phyloP scores from a whole-genome alignment of 2,329 filamentous ascomycete species.

The Dothistroma septosporum region DNA sequence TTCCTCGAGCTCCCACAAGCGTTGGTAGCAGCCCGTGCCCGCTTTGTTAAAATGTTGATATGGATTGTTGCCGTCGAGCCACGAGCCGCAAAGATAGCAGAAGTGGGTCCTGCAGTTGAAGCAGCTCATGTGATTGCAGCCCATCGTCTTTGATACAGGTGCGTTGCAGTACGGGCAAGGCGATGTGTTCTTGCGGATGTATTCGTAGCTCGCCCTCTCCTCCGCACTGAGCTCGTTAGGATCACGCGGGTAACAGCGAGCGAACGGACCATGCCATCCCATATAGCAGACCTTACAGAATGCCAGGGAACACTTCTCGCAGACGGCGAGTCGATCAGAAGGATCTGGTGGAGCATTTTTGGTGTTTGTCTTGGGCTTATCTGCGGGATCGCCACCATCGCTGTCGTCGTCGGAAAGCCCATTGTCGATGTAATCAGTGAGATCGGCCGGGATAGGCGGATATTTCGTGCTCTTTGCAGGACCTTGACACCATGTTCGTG shows the following conservation, averaged over 20 bases:
- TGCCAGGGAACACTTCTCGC: conserved; percentile 82
- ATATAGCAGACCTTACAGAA: conserved; percentile 74
- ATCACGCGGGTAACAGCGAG: conserved; percentile 64
- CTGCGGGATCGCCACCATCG: conserved; percentile 11
- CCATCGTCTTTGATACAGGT: conserved; percentile 82
- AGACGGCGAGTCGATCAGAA: conserved; percentile 69
- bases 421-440: conserved; percentile 38
- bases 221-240: conserved; percentile 72
- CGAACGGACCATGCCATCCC: conserved; percentile 91
- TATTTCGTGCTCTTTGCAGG: conserved; percentile 62
- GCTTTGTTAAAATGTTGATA: conserved; percentile 83
- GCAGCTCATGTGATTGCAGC: conserved; percentile 97
- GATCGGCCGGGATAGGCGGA: conserved; percentile 43
- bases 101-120: conserved; percentile 87
- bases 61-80: conserved; percentile 74
- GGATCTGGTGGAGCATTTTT: conserved; percentile 25
- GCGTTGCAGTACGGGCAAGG: conserved; percentile 84
- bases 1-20: conserved; percentile 83
- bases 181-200: conserved; percentile 74
- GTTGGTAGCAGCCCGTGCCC: conserved; percentile 68
- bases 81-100: conserved; percentile 89
- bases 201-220: conserved; percentile 81
- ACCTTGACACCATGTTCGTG: conserved; percentile 86
- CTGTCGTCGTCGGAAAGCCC: conserved; percentile 34
- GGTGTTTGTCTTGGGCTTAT: conserved; percentile 10